phyloP scores from a whole-genome alignment of 108 stramenopile genomes.

The Fragilaria radians region DNA sequence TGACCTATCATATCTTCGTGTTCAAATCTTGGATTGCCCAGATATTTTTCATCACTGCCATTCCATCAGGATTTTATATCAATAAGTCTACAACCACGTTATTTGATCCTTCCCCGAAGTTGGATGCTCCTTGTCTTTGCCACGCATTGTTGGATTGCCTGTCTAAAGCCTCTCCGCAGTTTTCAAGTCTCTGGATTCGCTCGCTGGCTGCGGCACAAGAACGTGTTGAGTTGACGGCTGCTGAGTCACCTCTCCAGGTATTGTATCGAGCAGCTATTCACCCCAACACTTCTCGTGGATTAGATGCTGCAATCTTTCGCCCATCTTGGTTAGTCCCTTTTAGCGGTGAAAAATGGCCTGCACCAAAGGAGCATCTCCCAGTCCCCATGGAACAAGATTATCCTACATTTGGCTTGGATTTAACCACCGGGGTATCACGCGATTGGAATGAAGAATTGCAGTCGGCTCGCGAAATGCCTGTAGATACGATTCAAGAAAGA shows the following conservation, averaged over 20 bases:
- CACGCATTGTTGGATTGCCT: conserved; percentile 75
- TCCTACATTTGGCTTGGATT: conserved; percentile 78
- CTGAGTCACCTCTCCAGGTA: conserved; percentile 28
- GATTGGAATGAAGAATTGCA: conserved; percentile 98
- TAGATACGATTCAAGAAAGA: conserved; percentile 49
- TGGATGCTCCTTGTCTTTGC: conserved; percentile 55
- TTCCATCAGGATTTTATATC: conserved; percentile 83
- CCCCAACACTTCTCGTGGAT: conserved; percentile 31
- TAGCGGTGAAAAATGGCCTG: conserved; percentile 17
- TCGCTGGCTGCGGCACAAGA: conserved; percentile 53
- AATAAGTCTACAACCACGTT: conserved; percentile 49
- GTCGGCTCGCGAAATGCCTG: conserved; percentile 77
- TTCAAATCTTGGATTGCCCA: conserved; percentile 37
- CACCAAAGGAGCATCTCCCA: conserved; percentile 17
- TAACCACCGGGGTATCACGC: conserved; percentile 65
- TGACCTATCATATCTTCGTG: conserved; percentile 93
- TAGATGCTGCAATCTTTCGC: conserved; percentile 55
- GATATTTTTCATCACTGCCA: conserved; percentile 75
- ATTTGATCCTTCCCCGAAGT: conserved; percentile 82
- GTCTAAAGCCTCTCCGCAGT: conserved; percentile 38
- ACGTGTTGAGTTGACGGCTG: conserved; percentile 34
- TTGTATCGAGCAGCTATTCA: conserved; percentile 48
- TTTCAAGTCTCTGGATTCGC: conserved; percentile 37
- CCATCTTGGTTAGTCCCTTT: conserved; percentile 74
- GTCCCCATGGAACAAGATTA: conserved; percentile 74